Evolutionary conservation across 441 rosid species (phyloP), one percentile per base, ranked within the genome.

Genomic region (Sinapis alba): DNA sequence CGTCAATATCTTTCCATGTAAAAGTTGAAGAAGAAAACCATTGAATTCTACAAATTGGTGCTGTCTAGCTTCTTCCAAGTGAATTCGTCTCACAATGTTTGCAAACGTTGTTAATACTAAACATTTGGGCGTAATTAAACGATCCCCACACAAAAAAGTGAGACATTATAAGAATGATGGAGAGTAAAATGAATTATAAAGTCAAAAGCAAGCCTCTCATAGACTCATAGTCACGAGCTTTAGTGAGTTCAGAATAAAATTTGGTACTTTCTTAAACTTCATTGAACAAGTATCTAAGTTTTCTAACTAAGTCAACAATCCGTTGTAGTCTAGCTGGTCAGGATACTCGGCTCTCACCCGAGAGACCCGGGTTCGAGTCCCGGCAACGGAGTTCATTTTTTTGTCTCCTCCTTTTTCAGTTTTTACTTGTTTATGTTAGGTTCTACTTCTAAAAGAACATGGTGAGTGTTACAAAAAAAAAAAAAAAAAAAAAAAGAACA

Each of bases 331-430:
- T 71, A 71, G 68, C 12, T 71, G 61, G 75, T 71, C 1, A 72
- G 75, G 68, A 72, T 72, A 72, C 68, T 47, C 62, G 75, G 68
- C 75, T 71, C 75, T 71, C 93, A 91, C 98, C 94, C 94, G 88
- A 85, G 86, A 86, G 90, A 92, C 96, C 92, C 93, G 88, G 90
- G 90, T 90, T 90, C 91, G 74, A 90, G 78, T 85, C 84, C 91
- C 92, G 89, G 90, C 89, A 87, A 83, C 87, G 92, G 97, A 87
- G 88, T 0, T 2, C 3, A 3, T 38, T 38, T 38, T n/a, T 38
- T 38, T 12, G 45, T 38, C 45, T 12, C 13, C n/a, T 38, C 45
- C 47, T 12, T 41, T 13, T 41, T n/a, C 16, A 41, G n/a, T n/a
- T n/a, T n/a, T n/a, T n/a, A n/a, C n/a, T n/a, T n/a, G n/a, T n/a